Evolutionary conservation across 805 yeast genomes (phyloP).

Genomic region (Pichia cephalocereana): DNA sequence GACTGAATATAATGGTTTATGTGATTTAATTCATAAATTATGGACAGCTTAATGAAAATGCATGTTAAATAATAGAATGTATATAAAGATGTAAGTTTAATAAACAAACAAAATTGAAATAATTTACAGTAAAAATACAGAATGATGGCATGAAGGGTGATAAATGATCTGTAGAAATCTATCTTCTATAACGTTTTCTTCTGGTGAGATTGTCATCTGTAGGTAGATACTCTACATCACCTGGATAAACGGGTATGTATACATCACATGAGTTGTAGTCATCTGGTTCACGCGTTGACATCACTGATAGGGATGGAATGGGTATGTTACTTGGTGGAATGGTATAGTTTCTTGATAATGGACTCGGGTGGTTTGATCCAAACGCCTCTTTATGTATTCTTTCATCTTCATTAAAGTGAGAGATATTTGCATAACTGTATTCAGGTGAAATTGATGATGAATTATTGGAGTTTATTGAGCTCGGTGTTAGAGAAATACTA

Average conservation of each 20-base stretch:
- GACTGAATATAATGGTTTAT: slow-evolving; percentile 71
- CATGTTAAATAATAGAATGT: not conserved
- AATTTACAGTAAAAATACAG: no score
- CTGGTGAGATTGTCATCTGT: not conserved
- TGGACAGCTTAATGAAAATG: slow-evolving; percentile 42
- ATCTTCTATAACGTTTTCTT: no score
- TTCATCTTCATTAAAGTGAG: no score
- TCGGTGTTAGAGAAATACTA: not conserved
- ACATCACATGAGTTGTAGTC: not conserved
- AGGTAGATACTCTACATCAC: not conserved
- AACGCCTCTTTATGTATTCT: no score
- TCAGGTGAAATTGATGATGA: no score
- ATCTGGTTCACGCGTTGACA: not conserved
- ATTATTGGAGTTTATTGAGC: not conserved
- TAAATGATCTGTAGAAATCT: no score
- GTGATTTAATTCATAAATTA: slow-evolving; percentile 49
- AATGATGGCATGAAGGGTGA: no score
- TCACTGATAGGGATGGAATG: not conserved
- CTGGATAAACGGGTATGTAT: not conserved
- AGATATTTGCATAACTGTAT: no score
- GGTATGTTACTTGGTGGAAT: not conserved
- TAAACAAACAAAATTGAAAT: not conserved
- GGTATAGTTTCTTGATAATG: not conserved
- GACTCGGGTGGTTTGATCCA: not conserved
- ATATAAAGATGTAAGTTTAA: not conserved